Percentiles rank a stretch among this genome's conserved stretches.
phyloP scores from a whole-genome alignment of 164 flowering plant genomes.

The Vitis rotundifolia region DNA sequence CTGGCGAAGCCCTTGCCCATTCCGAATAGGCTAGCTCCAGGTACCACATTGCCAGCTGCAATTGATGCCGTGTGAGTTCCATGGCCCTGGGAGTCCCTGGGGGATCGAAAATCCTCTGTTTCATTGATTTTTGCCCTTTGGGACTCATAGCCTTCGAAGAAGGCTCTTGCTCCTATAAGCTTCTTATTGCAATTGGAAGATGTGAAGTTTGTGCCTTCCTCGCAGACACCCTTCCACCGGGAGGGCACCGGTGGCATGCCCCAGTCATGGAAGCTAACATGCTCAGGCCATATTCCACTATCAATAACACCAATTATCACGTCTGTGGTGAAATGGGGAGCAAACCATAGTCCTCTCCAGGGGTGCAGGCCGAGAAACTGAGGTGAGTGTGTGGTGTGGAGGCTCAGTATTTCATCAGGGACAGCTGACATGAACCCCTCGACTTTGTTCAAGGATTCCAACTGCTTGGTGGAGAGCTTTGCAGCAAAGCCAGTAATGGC shows the following conservation, averaged over 20 bases:
- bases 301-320: slow-evolving; percentile 71
- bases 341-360: slow-evolving; percentile 59
- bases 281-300: slow-evolving; percentile 87
- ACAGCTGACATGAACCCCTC: slow-evolving; percentile 59
- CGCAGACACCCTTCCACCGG: slow-evolving; percentile 71
- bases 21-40: slow-evolving; percentile 50
- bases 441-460: slow-evolving; percentile 30
- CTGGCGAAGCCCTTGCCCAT: slow-evolving; percentile 63
- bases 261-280: slow-evolving; percentile 51
- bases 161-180: slow-evolving; percentile 58
- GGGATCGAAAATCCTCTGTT: slow-evolving; percentile 45
- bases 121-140: slow-evolving; percentile 42
- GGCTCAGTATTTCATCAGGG: slow-evolving; percentile 47
- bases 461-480: slow-evolving; percentile 50
- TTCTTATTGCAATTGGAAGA: slow-evolving; percentile 57
- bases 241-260: slow-evolving; percentile 51
- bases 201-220: slow-evolving; percentile 48
- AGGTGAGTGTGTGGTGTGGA: slow-evolving; percentile 78
- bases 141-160: slow-evolving; percentile 53
- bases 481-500: slow-evolving; percentile 68
- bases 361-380: slow-evolving; percentile 63
- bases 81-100: slow-evolving; percentile 71
- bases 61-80: slow-evolving; percentile 90
- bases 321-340: slow-evolving; percentile 40
- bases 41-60: slow-evolving; percentile 59